phyloP scores from a whole-genome alignment of 768 basidiomycete genomes.

The Daedalea quercina region DNA sequence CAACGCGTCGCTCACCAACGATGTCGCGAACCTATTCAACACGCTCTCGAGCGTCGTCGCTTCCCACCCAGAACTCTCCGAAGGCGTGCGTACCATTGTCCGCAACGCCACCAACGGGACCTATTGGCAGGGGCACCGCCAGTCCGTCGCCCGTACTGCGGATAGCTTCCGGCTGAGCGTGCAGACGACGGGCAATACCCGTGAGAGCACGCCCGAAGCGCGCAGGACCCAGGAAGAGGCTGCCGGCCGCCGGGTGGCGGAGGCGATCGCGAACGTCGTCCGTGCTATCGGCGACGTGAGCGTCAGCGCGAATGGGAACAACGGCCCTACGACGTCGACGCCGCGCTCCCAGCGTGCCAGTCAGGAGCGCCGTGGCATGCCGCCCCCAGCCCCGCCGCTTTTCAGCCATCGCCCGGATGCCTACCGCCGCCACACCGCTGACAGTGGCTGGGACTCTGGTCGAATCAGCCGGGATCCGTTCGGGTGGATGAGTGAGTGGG shows the following conservation, averaged over 20 bases:
- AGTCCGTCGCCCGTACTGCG: constrained; percentile 50
- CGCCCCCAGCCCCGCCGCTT: not conserved
- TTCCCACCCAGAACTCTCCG: constrained; percentile 66
- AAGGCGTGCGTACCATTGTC: constrained; percentile 57
- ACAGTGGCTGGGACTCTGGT: not conserved
- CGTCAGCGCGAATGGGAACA: constrained; percentile 1
- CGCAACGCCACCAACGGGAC: constrained; percentile 55
- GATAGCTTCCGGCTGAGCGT: constrained; percentile 45
- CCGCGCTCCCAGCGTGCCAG: constrained; percentile 7
- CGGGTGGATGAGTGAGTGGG: not conserved
- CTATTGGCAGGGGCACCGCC: constrained; percentile 65
- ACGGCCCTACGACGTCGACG: constrained; percentile 15
- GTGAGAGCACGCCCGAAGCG: constrained; percentile 36
- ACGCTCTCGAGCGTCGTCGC: constrained; percentile 49
- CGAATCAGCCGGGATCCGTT: not conserved
- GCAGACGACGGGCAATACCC: constrained; percentile 25
- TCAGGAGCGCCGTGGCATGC: not conserved
- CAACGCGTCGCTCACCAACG: constrained; percentile 49
- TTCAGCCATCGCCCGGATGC: not conserved
- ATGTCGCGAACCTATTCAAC: constrained; percentile 56
- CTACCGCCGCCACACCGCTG: not conserved
- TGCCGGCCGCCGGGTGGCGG: constrained; percentile 55
- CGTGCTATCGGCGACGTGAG: constrained; percentile 39
- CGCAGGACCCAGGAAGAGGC: constrained; percentile 53
- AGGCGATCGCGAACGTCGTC: constrained; percentile 54